These are phyloP conservation scores for Paramecium octaurelia DNA, from an alignment of 73 alveolate genomes.

Conservation along the genomic window DNA sequence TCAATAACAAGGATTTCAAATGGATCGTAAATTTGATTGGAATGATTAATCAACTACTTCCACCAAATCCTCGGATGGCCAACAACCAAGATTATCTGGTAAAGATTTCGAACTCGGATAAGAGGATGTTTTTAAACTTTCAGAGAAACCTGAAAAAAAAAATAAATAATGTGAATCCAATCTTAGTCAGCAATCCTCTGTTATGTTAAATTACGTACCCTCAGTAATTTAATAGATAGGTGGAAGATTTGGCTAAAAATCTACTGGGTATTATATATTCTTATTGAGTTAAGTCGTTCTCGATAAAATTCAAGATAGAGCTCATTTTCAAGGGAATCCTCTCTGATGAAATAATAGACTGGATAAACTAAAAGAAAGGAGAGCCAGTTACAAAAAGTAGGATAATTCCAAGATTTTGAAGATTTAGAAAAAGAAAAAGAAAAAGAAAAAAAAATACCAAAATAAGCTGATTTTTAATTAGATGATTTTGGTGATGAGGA, in stretches of 20 bases:
- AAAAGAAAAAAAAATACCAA: not conserved
- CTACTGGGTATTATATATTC: constrained; percentile 23
- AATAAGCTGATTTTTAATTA: not conserved
- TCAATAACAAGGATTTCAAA: constrained; percentile 62
- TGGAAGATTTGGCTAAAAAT: not conserved
- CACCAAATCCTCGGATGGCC: not conserved
- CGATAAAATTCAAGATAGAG: constrained; percentile 20
- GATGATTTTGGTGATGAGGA: not conserved
- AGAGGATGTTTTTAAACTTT: not conserved
- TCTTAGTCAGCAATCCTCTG: not conserved
- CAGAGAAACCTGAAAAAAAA: not conserved
- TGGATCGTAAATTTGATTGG: constrained; percentile 77
- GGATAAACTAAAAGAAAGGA: not conserved
- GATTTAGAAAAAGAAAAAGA: not conserved
- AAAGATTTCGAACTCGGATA: not conserved
- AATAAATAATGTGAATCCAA: not conserved
- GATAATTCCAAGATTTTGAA: not conserved
- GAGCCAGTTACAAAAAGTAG: not conserved
- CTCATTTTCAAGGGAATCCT: not conserved
- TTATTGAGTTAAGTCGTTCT: not conserved
- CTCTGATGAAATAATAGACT: not conserved
- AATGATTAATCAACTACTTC: constrained; percentile 15
- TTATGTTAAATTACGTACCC: constrained; percentile 18
- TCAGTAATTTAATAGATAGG: not conserved
- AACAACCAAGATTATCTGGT: not conserved